Base-by-base conservation (phyloP, 192 early-diverging fungal genomes). In the Spinellus fusiger region DNA sequence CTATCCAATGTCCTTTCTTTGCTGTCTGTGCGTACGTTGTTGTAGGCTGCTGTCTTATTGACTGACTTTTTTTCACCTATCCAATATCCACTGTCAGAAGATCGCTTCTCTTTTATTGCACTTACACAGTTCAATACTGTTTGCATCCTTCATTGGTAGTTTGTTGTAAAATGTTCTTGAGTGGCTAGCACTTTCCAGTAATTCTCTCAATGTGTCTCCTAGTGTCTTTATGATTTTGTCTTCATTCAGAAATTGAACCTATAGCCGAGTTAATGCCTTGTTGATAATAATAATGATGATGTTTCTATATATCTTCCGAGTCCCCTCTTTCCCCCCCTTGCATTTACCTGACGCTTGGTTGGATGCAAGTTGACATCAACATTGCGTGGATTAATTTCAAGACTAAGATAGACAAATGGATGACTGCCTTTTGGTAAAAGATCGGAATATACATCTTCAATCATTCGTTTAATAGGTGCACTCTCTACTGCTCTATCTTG, bases 341-440 rank as follows among this genome's bases (percentile, higher is more conserved):
- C 9, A 13, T 15, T 34, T 60, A 85, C 87, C 77, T 95, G 89
- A 7, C 87, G 81, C 61, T 99, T 99, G 29, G 97, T 96, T 1
- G 97, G 95, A 73, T 98, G 97, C 1, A 99, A 93, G 69, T 99
- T 99, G 1, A 99, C 97, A 67, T 99, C 97, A 2, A 99, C 87
- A 59, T 90, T 93, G 47, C 84, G 71, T 0, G 95, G 90, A 32
- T 87, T 87, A 55, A 99, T 89, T 18, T 84, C 81, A n/a, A 99
- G 71, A 49, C 85, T 84, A 33, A 99, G 69, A 68, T 99, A 99
- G 5, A 93, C 81, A 78, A 96, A 98, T 12, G 91, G 91, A 64
- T 94, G 86, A 5, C 87, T 79, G 31, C 87, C 87, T 73, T 93
- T 95, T 27, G 95, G 93, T 15, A 98, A 75, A 51, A 87, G 84